Evolutionary conservation across 2,329 filamentous ascomycete species (phyloP), one percentile per base, ranked within the genome.

Genomic region (Aspergillus sergii): DNA sequence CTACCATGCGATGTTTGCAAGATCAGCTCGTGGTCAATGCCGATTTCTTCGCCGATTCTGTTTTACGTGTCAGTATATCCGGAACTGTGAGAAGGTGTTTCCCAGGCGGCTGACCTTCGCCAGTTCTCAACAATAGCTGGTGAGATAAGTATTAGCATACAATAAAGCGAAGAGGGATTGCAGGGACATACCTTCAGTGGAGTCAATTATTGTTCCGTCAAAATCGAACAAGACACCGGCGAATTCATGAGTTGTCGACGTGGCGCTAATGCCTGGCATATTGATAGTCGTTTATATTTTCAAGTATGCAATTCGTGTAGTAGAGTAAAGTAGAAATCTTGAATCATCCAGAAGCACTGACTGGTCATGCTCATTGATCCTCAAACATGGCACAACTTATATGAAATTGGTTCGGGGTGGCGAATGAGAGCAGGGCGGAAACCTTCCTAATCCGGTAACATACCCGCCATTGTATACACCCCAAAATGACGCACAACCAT

Each of bases 151-250:
- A 8, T 41, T 9, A 41, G 19, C 3, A 41, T 9, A 19, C 19
- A n/a, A 9, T 2, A 5, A 8, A 4, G 9, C 16, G 3, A n/a
- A 19, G 7, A 9, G 39, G 7, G 10, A 41, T 10, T 4, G 2
- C 4, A 23, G 55, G 8, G 23, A 26, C 28, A n/a, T 36, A 61
- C 60, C 54, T 30, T 61, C 60, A 2, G 60, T 61, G 7, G 60
- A 61, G 32, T 61, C 60, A 2, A 61, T 61, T n/a, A 61, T 61
- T 11, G 60, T 61, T 4, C 60, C 60, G 36, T 61, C 60, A 8
- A 61, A 58, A 55, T 61, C 60, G 2, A 61, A 39, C 3, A 61
- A 46, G 39, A 58, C 32, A n/a, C 54, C 54, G 34, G 60, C 60
- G 26, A 61, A 61, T n/a, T 23, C 43, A 45, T 61, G 54, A 4